Evolutionary conservation across 2,329 filamentous ascomycete species (phyloP), one percentile per base, ranked within the genome.

Genomic region (Aspergillus sp.): DNA sequence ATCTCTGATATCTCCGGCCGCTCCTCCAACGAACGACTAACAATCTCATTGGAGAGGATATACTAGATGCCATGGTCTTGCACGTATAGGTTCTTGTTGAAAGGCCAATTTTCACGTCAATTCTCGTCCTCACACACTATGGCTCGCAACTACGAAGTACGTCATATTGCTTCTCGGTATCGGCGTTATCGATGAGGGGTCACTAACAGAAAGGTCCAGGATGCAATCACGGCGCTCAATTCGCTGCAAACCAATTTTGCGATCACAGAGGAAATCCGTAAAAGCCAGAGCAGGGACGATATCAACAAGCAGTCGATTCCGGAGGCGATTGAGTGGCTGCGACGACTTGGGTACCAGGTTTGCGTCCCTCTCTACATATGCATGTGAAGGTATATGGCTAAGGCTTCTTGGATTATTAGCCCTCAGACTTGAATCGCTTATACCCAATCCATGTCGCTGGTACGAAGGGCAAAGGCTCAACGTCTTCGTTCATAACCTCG

Each of bases 381-480:
- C 19, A 19, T 19, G 19, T 1, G 19, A 19, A 19, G 19, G 19
- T 19, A 19, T 19, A 19, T 19, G 19, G 19, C 19, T 19, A 19
- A 19, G 19, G 19, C 19, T 19, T 12, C 19, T 26, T 19, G 4
- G 3, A 10, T 45, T 5, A 41, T 41, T 58, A 84, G 80, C 79
- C 81, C 12, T 74, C 77, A 9, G 79, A 83, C 49, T 75, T 85
- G 55, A 72, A 82, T 52, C 68, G 62, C 7, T 60, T 85, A 51
- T 83, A 78, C 49, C 71, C 76, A 54, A 81, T 97, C 50, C 91
- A 97, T 63, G 82, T 97, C 41, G 87, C 91, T 1, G 91, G 91
- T 8, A 96, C 90, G 4, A 97, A 96, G 66, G 91, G 91, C 50
- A 97, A 96, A 66, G 90, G 90, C 36, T 93, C 87, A 2, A 89